Evolutionary conservation across 2,329 filamentous ascomycete genomes (phyloP).

Genomic region (Ceratocystis cubensis): DNA sequence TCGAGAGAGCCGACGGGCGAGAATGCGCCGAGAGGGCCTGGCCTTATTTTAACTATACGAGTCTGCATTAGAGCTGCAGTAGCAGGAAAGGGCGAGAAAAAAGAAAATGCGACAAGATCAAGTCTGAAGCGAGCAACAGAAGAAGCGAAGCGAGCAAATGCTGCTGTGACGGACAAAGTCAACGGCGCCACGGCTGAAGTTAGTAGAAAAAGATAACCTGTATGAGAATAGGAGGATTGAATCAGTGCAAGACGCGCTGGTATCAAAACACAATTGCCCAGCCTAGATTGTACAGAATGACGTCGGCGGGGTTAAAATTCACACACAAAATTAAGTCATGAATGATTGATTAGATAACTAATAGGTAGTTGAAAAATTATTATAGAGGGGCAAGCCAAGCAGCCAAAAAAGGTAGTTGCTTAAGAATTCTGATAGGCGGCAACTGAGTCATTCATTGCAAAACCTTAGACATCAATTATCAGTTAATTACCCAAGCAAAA

Average conservation of each 20-base stretch:
- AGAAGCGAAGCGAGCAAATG: neutral
- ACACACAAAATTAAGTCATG: neutral
- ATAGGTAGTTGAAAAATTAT: constrained; percentile 4
- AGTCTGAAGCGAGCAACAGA: neutral
- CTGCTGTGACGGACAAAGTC: neutral
- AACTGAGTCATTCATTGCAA: neutral
- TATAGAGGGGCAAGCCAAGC: constrained; percentile 15
- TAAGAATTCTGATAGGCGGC: neutral
- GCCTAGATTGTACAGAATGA: neutral
- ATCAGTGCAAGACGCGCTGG: neutral
- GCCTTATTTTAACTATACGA: constrained; percentile 30
- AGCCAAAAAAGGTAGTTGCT: constrained; percentile 6
- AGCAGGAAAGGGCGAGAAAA: neutral
- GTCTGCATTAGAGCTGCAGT: constrained; percentile 30
- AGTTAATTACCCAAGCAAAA: neutral
- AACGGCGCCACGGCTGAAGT: constrained; percentile 4
- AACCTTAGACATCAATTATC: neutral
- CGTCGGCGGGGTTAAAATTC: constrained; percentile 8
- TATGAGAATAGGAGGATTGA: neutral
- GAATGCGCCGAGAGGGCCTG: constrained; percentile 30
- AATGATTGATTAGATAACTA: constrained; percentile 11
- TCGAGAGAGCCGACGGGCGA: constrained; percentile 29
- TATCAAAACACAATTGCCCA: neutral
- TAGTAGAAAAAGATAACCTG: neutral
- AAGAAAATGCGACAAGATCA: constrained; percentile 9